These are phyloP conservation scores for Dalbergia oliveri DNA, from an alignment of 306 rosid genomes.

Conservation along the genomic window DNA sequence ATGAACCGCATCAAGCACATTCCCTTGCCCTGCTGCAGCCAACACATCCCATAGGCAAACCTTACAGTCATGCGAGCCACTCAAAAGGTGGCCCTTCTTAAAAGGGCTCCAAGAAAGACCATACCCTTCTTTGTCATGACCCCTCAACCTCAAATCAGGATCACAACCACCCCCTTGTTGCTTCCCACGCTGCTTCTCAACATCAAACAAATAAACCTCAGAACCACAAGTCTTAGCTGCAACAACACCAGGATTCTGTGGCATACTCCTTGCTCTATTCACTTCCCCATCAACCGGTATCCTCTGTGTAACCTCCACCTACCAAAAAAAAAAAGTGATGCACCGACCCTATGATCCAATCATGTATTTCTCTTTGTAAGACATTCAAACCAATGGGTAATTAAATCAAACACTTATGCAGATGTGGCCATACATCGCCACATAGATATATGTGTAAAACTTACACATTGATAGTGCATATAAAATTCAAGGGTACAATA, in stretches of 20 bases:
- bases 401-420: no score
- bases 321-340: neutral
- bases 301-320: conserved; percentile 76
- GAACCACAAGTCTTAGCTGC: conserved; percentile 84
- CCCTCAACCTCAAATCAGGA: conserved; percentile 88
- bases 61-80: conserved; percentile 84
- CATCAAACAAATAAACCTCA: conserved; percentile 84
- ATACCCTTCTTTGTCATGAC: conserved; percentile 94
- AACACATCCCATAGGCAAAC: conserved; percentile 91
- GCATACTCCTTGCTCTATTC: conserved; percentile 89
- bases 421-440: no score
- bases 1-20: conserved; percentile 73
- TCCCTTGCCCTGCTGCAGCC: conserved; percentile 50
- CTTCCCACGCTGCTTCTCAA: conserved; percentile 40
- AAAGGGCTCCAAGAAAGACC: conserved; percentile 90
- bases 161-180: conserved; percentile 52
- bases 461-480: no score
- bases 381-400: no score
- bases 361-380: no score
- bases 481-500: no score
- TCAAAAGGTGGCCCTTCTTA: conserved; percentile 76
- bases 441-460: no score
- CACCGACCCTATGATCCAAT: no score
- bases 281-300: conserved; percentile 92
- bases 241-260: conserved; percentile 67